Evolutionary conservation across 768 basidiomycete genomes (phyloP).

Genomic region (Naganishia vaughanmartiniae): DNA sequence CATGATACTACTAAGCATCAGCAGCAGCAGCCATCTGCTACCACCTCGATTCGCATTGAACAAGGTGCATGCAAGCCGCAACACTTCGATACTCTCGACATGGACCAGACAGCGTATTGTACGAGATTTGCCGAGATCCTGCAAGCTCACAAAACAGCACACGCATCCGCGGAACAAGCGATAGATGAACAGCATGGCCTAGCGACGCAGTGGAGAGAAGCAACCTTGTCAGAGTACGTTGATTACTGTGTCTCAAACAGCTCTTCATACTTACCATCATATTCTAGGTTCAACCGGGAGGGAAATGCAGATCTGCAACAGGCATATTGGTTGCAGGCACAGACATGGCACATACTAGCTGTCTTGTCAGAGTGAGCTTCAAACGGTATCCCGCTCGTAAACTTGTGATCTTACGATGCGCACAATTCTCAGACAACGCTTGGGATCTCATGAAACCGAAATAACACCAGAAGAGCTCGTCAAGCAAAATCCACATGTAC

Average conservation of each 20-base stretch:
- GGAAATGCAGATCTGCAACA: slow-evolving; percentile 17
- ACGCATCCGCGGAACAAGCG: neutral
- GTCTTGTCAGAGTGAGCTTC: slow-evolving; percentile 18
- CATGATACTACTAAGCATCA: no score
- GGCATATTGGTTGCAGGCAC: slow-evolving; percentile 29
- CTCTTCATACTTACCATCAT: neutral
- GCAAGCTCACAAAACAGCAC: slow-evolving; percentile 15
- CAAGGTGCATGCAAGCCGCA: neutral
- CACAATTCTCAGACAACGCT: slow-evolving; percentile 11
- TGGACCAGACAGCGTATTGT: neutral
- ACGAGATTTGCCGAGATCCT: slow-evolving; percentile 21
- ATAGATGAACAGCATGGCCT: slow-evolving; percentile 19
- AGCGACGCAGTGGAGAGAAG: slow-evolving; percentile 16
- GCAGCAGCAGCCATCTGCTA: no score
- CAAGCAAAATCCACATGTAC: slow-evolving; percentile 23
- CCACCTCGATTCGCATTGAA: neutral
- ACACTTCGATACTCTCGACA: neutral
- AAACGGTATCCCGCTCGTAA: neutral
- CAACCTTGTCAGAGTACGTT: slow-evolving; percentile 10
- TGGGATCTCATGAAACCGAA: neutral
- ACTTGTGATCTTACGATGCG: neutral
- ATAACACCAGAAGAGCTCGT: slow-evolving; percentile 15
- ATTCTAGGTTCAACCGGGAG: slow-evolving; percentile 12
- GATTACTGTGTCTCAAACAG: neutral
- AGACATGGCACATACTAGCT: slow-evolving; percentile 30